Evolutionary conservation across 2,329 filamentous ascomycete species (phyloP).

Genomic region (Ceratocystiopsis minuta): DNA sequence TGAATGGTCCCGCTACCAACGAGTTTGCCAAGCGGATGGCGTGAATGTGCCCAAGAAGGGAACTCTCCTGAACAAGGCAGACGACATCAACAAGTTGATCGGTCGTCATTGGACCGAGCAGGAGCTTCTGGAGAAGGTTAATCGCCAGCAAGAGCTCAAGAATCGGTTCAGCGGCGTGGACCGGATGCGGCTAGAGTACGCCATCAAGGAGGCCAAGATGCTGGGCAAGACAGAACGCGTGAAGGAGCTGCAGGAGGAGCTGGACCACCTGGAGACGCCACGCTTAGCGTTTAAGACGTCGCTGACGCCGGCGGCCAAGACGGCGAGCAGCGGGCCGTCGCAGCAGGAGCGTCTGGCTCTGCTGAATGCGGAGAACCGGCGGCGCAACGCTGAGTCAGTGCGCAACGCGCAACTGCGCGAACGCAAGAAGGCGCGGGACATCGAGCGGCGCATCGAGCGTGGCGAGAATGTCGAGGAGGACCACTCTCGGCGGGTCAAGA

Average conservation of each 20-base stretch:
- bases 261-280: slow-evolving; percentile 45
- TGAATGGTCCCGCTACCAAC: slow-evolving; percentile 69
- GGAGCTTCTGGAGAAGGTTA: slow-evolving; percentile 65
- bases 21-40: slow-evolving; percentile 53
- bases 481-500: slow-evolving; percentile 43
- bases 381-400: slow-evolving; percentile 73
- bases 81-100: slow-evolving; percentile 63
- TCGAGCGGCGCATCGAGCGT: slow-evolving; percentile 41
- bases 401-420: slow-evolving; percentile 79
- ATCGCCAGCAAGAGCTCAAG: slow-evolving; percentile 49
- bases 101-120: slow-evolving; percentile 67
- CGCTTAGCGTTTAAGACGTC: slow-evolving; percentile 59
- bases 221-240: slow-evolving; percentile 41
- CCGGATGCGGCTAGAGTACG: slow-evolving; percentile 46
- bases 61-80: slow-evolving; percentile 51
- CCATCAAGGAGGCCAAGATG: slow-evolving; percentile 47
- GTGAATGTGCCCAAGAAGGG: slow-evolving; percentile 57
- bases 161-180: slow-evolving; percentile 48
- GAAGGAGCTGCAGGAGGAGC: slow-evolving; percentile 37
- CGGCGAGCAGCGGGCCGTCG: slow-evolving; percentile 22
- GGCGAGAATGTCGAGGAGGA: slow-evolving; percentile 44
- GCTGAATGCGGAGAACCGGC: slow-evolving; percentile 70
- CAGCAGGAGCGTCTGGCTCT: slow-evolving; percentile 72
- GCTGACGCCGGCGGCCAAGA: slow-evolving; percentile 31
- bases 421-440: slow-evolving; percentile 41